Evolutionary conservation across 169 alveolate species (phyloP), one percentile per base, ranked within the genome.

Genomic region (Eimeria maxima): DNA sequence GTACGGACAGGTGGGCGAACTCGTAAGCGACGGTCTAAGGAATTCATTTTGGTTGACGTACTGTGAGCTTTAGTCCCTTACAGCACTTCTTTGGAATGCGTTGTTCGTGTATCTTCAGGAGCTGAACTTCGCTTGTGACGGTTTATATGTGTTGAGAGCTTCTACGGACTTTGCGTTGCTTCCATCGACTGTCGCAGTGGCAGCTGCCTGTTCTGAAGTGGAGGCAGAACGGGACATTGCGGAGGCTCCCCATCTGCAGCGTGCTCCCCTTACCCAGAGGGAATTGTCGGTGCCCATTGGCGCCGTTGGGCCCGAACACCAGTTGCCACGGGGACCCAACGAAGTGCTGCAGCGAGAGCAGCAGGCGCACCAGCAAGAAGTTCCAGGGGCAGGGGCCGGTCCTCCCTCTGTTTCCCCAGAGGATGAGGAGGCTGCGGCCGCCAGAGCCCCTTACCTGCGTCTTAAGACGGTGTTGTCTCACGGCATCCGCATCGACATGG

Each of bases 371-470:
- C 57, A 27, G 71, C 76, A 50, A 42, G 91, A 50, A 50, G 73
- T 4, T 55, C 57, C 91, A 60, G 91, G 73, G 44, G n/a, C 76
- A 10, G 74, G 73, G 44, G n/a, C 76, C 20, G 74, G 91, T 55
- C 38, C 74, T 29, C 76, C 90, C 14, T 81, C 90, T 29, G 47
- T 29, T 0, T 24, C 76, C 18, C 20, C 55, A 27, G 91, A 83
- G 91, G 91, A 83, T 53, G 91, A 83, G 91, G 91, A 83, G 38
- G 69, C 67, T 53, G 91, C 91, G 38, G 69, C 91, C 24, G 91
- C 91, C 10, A 83, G 67, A 57, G 91, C 55, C 27, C 91, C 91
- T 76, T 83, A 83, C 91, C 33, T 83, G 22, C 91, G 91, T 33
- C 55, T 83, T 73, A 83, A 83, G 76, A 83, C 91, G 50, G 91